Conservation (phyloP, 1,139 yeast genomes). For the Yamadazyma diddensiae region DNA sequence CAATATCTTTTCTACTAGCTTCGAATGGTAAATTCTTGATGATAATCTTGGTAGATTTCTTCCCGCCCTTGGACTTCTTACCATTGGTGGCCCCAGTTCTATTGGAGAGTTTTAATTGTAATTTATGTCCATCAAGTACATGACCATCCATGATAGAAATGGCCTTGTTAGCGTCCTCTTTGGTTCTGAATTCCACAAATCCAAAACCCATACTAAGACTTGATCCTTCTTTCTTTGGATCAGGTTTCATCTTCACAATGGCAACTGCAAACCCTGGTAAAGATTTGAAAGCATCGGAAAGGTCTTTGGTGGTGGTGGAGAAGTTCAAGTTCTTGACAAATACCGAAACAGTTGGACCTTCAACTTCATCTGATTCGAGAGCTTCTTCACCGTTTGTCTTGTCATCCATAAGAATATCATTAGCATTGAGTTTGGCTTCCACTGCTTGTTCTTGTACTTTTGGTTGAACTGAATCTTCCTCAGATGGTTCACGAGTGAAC, state of each 20-base stretch:
- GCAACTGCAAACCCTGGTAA: slow-evolving; percentile 81
- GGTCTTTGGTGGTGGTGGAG: slow-evolving; percentile 60
- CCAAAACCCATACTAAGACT: slow-evolving; percentile 95
- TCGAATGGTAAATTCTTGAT: slow-evolving; percentile 97
- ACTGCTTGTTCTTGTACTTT: slow-evolving; percentile 20
- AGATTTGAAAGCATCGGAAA: slow-evolving; percentile 61
- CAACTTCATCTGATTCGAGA: slow-evolving; percentile 47
- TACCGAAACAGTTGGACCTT: slow-evolving; percentile 78
- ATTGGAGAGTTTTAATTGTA: slow-evolving; percentile 85
- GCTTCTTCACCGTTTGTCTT: slow-evolving; percentile 28
- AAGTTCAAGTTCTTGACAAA: slow-evolving; percentile 92
- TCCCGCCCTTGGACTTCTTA: slow-evolving; percentile 28
- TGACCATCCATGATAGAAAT: slow-evolving; percentile 72
- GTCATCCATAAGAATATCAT: slow-evolving; percentile 25
- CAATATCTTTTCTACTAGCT: slow-evolving; percentile 87
- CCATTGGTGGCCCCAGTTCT: slow-evolving; percentile 48
- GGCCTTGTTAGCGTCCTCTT: slow-evolving; percentile 77
- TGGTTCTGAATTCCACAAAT: slow-evolving; percentile 82
- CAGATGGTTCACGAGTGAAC: slow-evolving; percentile 59
- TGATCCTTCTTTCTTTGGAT: slow-evolving; percentile 66
- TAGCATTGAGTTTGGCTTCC: slow-evolving; percentile 30
- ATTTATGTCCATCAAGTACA: slow-evolving; percentile 82
- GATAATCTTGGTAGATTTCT: slow-evolving; percentile 66
- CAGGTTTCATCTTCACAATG: slow-evolving; percentile 84
- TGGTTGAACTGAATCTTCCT: slow-evolving; percentile 25